These are phyloP conservation scores for Mariannaea elegans DNA, from an alignment of 2,329 filamentous ascomycete genomes.

Conservation along the genomic window DNA sequence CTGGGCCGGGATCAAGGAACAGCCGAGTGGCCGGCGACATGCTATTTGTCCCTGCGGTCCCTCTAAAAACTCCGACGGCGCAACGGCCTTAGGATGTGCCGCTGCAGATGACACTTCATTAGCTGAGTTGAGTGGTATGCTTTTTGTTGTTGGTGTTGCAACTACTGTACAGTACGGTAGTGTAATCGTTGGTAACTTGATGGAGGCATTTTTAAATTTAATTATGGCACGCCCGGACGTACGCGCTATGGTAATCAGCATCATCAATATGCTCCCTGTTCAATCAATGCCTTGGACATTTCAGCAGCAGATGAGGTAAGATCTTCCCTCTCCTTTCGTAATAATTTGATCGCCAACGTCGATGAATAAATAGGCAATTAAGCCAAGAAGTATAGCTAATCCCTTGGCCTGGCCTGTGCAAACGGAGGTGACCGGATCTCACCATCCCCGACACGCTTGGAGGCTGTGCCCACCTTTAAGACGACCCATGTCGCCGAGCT, in stretches of 20 bases:
- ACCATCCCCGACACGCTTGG: too few species aligned
- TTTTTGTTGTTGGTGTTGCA: background rate
- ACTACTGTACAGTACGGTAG: too few species aligned
- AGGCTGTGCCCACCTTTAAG: slow-evolving; percentile 16
- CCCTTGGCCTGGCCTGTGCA: too few species aligned
- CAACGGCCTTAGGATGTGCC: background rate
- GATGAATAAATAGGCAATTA: too few species aligned
- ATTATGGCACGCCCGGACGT: too few species aligned
- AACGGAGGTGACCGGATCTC: background rate
- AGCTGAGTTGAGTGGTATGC: background rate
- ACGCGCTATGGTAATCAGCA: too few species aligned
- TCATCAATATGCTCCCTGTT: too few species aligned
- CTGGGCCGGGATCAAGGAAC: background rate
- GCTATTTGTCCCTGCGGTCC: background rate
- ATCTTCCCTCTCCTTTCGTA: background rate
- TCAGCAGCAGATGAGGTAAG: too few species aligned
- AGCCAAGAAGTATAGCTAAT: slow-evolving; percentile 16
- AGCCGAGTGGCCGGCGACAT: background rate
- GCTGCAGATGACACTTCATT: background rate
- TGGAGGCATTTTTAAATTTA: too few species aligned
- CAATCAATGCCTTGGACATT: too few species aligned
- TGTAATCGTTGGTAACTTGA: too few species aligned
- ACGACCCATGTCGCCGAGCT: slow-evolving; percentile 7
- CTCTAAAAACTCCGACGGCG: background rate
- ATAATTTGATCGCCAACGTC: slow-evolving; percentile 6